phyloP scores from a whole-genome alignment of 139 green algal genomes.

The Volvox africanus region DNA sequence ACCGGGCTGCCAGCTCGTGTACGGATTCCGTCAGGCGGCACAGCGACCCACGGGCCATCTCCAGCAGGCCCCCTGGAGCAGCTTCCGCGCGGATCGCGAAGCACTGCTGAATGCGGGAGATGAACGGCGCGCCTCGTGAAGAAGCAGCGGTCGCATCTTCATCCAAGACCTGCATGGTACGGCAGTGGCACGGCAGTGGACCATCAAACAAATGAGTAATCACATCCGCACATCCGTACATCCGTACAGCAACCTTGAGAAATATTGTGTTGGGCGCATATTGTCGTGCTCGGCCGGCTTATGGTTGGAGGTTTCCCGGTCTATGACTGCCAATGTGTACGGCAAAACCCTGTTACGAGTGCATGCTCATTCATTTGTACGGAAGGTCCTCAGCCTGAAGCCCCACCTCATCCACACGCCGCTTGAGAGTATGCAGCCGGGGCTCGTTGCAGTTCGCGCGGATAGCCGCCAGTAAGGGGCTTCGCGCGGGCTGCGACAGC shows the following conservation, averaged over 20 bases:
- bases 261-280: too few relatives aligned
- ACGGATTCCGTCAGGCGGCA: conserved; percentile 80
- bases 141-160: conserved; percentile 51
- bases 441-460: conserved; percentile 25
- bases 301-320: too few relatives aligned
- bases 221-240: too few relatives aligned
- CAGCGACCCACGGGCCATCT: conserved; percentile 84
- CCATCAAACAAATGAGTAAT: too few relatives aligned
- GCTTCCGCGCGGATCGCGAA: conserved; percentile 73
- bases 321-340: too few relatives aligned
- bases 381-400: too few relatives aligned
- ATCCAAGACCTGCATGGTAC: conserved; percentile 58
- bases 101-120: conserved; percentile 69
- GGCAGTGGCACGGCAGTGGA: too few relatives aligned
- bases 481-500: not conserved
- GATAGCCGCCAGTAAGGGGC: conserved; percentile 43
- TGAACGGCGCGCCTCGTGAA: conserved; percentile 40
- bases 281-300: too few relatives aligned
- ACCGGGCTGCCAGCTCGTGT: conserved; percentile 76
- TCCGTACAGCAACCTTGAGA: too few relatives aligned
- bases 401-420: conserved; percentile 45
- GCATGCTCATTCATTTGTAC: too few relatives aligned
- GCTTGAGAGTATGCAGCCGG: conserved; percentile 22
- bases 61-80: conserved; percentile 79
- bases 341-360: too few relatives aligned